These are phyloP conservation scores for Pelagomonas calceolata DNA, from an alignment of 108 stramenopile species.

Conservation along the genomic window DNA sequence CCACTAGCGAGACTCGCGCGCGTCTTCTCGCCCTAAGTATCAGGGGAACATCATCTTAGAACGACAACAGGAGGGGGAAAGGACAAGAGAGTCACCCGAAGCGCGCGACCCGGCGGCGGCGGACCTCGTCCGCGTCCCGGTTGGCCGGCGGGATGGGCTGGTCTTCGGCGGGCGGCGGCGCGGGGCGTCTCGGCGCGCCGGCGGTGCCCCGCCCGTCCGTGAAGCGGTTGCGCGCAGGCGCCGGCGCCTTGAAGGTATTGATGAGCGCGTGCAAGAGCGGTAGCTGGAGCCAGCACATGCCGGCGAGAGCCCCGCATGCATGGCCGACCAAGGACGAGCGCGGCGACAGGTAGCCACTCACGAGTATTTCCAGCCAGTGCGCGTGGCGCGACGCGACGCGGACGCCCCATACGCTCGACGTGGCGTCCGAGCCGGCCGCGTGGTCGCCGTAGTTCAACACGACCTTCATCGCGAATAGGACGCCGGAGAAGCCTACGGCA, in stretches of 20 bases:
- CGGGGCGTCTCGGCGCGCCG: not conserved
- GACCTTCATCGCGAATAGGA: conserved; percentile 20
- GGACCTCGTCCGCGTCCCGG: not conserved
- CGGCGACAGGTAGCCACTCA: not conserved
- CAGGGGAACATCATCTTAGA: too few species aligned
- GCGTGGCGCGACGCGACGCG: not conserved
- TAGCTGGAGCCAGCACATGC: not conserved
- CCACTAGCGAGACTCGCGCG: too few species aligned
- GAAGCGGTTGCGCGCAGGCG: not conserved
- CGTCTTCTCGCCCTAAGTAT: too few species aligned
- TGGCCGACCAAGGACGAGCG: not conserved
- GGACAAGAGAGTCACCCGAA: too few species aligned
- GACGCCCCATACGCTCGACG: not conserved
- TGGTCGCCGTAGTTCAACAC: conserved; percentile 2
- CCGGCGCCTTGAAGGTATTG: not conserved
- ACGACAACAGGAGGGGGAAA: too few species aligned
- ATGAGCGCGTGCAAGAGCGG: too few species aligned
- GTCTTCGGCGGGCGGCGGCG: not conserved
- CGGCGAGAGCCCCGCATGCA: not conserved
- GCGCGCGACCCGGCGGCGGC: not conserved
- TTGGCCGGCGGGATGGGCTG: not conserved
- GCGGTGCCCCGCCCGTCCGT: not conserved
- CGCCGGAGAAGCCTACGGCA: conserved; percentile 23
- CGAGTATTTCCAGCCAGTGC: not conserved
- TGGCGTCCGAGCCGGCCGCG: not conserved